Conservation (phyloP, 139 green algal genomes). For the Eudorina sp. region DNA sequence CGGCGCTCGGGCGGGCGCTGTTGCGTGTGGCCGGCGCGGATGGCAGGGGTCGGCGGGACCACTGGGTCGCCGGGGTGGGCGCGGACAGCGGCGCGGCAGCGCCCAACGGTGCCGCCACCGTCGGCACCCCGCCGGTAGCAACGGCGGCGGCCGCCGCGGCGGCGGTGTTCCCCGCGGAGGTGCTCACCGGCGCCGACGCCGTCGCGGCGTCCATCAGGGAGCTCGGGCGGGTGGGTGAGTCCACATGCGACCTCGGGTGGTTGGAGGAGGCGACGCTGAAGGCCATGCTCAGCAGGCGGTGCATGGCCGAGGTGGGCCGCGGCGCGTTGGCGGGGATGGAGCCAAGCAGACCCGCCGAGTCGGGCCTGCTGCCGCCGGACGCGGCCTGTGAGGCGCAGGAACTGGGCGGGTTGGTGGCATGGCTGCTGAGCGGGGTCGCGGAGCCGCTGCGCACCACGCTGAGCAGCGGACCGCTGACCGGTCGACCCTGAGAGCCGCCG, state of each 20-base stretch:
- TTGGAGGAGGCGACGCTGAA: not conserved
- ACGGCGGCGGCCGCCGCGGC: too few species aligned
- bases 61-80: too few species aligned
- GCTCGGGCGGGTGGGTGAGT: not conserved
- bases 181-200: too few species aligned
- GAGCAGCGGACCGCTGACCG: too few species aligned
- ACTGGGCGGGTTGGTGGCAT: not conserved
- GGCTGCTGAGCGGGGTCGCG: not conserved
- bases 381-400: not conserved
- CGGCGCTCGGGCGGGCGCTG: too few species aligned
- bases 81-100: too few species aligned
- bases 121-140: too few species aligned
- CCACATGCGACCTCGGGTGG: not conserved
- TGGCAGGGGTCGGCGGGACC: too few species aligned
- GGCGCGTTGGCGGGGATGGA: not conserved
- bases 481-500: too few species aligned
- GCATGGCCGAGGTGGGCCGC: conserved; percentile 5
- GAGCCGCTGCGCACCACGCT: not conserved
- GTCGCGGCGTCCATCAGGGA: not conserved
- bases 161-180: not conserved
- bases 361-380: not conserved
- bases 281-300: conserved; percentile 10
- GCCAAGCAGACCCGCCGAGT: not conserved
- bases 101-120: too few species aligned
- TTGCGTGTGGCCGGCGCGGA: too few species aligned